Percentiles rank a stretch among this genome's conserved stretches.
Evolutionary conservation across 768 basidiomycete genomes (phyloP).

Genomic region (Pulveroboletus sp.): DNA sequence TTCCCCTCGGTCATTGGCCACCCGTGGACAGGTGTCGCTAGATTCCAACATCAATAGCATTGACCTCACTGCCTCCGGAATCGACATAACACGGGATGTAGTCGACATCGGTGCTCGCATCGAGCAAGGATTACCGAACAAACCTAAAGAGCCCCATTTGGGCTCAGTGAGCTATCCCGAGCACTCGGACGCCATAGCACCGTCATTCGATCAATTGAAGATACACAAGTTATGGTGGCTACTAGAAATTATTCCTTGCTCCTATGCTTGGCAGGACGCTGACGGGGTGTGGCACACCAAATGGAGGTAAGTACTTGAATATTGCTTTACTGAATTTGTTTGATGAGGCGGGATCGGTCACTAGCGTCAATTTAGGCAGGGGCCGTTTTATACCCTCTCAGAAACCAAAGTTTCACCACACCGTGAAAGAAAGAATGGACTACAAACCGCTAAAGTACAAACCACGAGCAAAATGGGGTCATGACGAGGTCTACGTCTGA

Average conservation of each 20-base stretch:
- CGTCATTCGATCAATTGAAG: slow-evolving; percentile 50
- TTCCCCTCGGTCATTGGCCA: slow-evolving; percentile 9
- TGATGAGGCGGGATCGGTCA: not conserved
- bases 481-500: slow-evolving; percentile 43
- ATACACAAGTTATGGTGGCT: slow-evolving; percentile 55
- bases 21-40: not conserved
- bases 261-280: slow-evolving; percentile 52
- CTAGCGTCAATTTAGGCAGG: slow-evolving; percentile 45
- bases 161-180: slow-evolving; percentile 7
- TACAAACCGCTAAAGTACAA: slow-evolving; percentile 46
- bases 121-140: not conserved
- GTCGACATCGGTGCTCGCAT: not conserved
- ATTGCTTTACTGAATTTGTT: not conserved
- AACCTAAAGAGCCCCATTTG: not conserved
- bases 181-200: slow-evolving; percentile 37
- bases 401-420: slow-evolving; percentile 56
- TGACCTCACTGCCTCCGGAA: not conserved
- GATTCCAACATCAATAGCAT: not conserved
- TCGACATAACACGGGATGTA: not conserved
- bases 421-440: slow-evolving; percentile 56
- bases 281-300: slow-evolving; percentile 49
- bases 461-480: slow-evolving; percentile 51
- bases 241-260: slow-evolving; percentile 60
- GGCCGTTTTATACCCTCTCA: slow-evolving; percentile 46
- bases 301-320: slow-evolving; percentile 44